Conservation (phyloP, 495 filamentous ascomycete genomes). For the Tuber borchii region DNA sequence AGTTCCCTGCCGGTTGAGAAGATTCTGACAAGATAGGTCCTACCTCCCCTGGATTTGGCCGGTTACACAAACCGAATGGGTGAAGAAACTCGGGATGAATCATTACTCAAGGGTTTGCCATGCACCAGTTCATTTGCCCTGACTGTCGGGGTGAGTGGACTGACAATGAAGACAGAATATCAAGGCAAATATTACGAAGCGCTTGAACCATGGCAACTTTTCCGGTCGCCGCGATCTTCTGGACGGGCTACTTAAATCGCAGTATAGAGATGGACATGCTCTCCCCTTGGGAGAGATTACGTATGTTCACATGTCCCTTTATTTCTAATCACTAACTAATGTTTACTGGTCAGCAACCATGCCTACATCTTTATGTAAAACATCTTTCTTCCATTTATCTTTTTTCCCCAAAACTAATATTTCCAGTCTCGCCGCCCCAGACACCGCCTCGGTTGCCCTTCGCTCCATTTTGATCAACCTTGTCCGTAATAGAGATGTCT, state of each 20-base stretch:
- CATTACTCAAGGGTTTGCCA: constrained; percentile 22
- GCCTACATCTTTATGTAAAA: constrained; percentile 32
- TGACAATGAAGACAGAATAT: constrained; percentile 4
- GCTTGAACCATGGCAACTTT: constrained; percentile 24
- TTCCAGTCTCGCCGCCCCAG: constrained; percentile 30
- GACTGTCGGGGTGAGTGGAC: neutral
- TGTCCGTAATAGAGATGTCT: constrained; percentile 19
- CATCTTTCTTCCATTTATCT: neutral
- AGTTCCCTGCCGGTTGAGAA: neutral
- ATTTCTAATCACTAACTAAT: neutral
- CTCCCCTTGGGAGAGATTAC: constrained; percentile 29
- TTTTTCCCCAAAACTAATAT: constrained; percentile 6
- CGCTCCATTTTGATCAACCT: constrained; percentile 32
- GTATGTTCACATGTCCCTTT: neutral
- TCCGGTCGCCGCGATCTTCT: constrained; percentile 31
- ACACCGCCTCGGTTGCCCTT: constrained; percentile 30
- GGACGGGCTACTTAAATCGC: constrained; percentile 26
- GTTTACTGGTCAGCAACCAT: constrained; percentile 16
- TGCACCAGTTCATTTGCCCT: neutral
- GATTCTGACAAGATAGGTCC: constrained; percentile 17
- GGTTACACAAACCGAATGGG: constrained; percentile 23
- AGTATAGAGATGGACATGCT: constrained; percentile 29
- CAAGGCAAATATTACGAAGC: constrained; percentile 23
- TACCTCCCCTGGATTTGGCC: constrained; percentile 37
- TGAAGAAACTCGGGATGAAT: constrained; percentile 34